Evolutionary conservation across 306 rosid genomes (phyloP).

Genomic region (Lotus japonicus): DNA sequence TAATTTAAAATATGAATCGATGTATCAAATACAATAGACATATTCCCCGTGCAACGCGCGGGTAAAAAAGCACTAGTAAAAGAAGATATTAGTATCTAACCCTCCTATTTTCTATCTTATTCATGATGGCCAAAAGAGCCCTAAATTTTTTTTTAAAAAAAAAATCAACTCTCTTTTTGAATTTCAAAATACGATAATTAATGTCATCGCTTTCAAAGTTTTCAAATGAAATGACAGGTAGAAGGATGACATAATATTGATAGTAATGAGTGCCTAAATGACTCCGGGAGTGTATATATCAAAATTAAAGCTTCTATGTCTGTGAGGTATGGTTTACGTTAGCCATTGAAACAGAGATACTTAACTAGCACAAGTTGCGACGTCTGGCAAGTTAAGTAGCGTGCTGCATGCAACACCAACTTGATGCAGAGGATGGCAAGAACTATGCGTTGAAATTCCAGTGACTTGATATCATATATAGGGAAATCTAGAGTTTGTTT

Average conservation of each 20-base stretch:
- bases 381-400: background rate
- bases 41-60: no score
- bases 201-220: background rate
- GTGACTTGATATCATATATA: no score
- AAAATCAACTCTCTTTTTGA: no score
- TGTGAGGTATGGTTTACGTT: slow-evolving; percentile 21
- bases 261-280: slow-evolving; percentile 11
- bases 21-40: no score
- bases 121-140: no score
- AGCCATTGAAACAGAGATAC: background rate
- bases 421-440: slow-evolving; percentile 13
- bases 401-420: slow-evolving; percentile 33
- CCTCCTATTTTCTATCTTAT: no score
- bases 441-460: background rate
- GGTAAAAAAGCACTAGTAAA: no score
- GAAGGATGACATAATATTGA: slow-evolving; percentile 15
- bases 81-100: no score
- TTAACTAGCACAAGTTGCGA: slow-evolving; percentile 8
- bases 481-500: no score
- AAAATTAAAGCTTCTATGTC: background rate
- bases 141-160: no score
- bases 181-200: background rate
- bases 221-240: slow-evolving; percentile 10
- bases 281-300: background rate
- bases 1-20: no score